Percentiles rank a stretch among this genome's conserved stretches.
Evolutionary conservation across 139 green algal species (phyloP).

Genomic region (Chlamydomonas sp.): DNA sequence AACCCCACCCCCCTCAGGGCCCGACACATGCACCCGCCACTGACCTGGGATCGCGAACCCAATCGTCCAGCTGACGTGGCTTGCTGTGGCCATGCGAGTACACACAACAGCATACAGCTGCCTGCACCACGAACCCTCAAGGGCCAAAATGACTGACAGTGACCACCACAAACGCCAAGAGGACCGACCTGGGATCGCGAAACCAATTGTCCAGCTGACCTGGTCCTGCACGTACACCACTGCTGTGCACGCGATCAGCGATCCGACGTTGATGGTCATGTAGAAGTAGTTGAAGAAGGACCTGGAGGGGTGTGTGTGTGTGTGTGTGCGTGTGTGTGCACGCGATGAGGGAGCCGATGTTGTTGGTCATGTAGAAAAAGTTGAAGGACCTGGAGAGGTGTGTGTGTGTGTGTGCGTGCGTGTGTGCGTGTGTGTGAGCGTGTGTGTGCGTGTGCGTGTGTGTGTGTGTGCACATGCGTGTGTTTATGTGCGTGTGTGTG

Average conservation of each 20-base stretch:
- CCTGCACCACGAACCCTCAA: no score
- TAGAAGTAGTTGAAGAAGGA: constrained; percentile 85
- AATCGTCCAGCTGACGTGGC: constrained; percentile 74
- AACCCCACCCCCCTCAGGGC: no score
- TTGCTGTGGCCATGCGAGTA: constrained; percentile 68
- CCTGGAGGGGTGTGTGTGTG: no score
- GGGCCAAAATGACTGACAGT: no score
- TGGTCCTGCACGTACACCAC: constrained; percentile 72
- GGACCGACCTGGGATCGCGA: constrained; percentile 69
- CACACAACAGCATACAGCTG: no score
- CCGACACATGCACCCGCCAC: no score
- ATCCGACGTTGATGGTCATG: constrained; percentile 91
- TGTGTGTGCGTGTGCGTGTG: constrained; percentile 3
- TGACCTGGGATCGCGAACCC: constrained; percentile 75
- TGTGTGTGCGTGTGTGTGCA: constrained; percentile 68
- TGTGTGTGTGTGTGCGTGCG: no score
- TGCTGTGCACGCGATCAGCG: constrained; percentile 67
- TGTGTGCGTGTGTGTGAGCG: no score
- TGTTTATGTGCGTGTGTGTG: no score
- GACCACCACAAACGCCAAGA: no score
- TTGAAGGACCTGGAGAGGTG: no score
- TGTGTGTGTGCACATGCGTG: background rate
- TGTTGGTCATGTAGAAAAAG: constrained; percentile 97
- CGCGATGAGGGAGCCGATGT: constrained; percentile 79
- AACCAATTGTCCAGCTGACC: constrained; percentile 78